These are phyloP conservation scores for Hypoxylon sp. DNA, from an alignment of 2,329 filamentous ascomycete genomes.

Conservation along the genomic window DNA sequence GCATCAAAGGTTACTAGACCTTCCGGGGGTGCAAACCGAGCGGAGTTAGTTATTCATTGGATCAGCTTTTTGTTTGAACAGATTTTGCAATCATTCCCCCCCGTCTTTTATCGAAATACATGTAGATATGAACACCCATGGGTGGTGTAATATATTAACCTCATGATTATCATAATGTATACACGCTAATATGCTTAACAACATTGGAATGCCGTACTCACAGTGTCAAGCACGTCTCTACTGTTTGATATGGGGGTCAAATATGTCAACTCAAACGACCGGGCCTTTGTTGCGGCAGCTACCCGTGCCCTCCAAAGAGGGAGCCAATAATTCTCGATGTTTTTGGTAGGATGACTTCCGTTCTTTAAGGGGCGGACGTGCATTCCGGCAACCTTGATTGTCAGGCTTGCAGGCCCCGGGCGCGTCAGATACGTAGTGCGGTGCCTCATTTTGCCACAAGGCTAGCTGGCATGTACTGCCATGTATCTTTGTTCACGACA, in stretches of 20 bases:
- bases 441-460: constrained; percentile 33
- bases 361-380: constrained; percentile 14
- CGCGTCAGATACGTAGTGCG: constrained; percentile 8
- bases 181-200: not conserved
- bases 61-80: constrained; percentile 8
- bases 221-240: constrained; percentile 5
- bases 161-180: constrained; percentile 4
- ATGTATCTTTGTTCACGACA: constrained; percentile 20
- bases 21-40: constrained; percentile 30
- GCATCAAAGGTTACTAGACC: constrained; percentile 47
- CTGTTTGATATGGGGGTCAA: not conserved
- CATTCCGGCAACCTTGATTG: constrained; percentile 14
- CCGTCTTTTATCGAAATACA: not conserved
- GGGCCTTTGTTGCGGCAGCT: constrained; percentile 15
- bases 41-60: constrained; percentile 23
- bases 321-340: constrained; percentile 11
- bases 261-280: constrained; percentile 13
- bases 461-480: constrained; percentile 13
- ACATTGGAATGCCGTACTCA: constrained; percentile 6
- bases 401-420: constrained; percentile 21
- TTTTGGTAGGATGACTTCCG: constrained; percentile 10
- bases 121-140: not conserved
- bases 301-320: constrained; percentile 9
- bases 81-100: not conserved
- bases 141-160: constrained; percentile 4